Evolutionary conservation across 2,329 filamentous ascomycete genomes (phyloP).

Genomic region (Fusarium succisae): DNA sequence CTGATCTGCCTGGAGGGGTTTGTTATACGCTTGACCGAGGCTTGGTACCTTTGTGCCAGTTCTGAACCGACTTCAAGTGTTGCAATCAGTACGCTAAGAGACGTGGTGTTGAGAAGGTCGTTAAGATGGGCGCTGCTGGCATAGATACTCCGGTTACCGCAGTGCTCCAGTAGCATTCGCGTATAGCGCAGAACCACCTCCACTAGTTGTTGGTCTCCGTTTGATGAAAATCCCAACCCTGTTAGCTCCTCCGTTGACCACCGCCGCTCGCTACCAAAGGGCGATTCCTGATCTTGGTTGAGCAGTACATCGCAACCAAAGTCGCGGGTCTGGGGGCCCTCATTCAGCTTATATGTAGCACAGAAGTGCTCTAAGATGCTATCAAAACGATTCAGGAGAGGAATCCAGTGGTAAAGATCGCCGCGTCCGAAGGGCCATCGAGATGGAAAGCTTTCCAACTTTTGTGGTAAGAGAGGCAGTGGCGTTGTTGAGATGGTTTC

Average conservation of each 20-base stretch:
- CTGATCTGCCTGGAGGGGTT: conserved; percentile 73
- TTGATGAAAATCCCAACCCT: conserved; percentile 70
- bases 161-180: conserved; percentile 88
- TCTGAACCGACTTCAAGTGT: conserved; percentile 85
- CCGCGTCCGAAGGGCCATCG: conserved; percentile 96
- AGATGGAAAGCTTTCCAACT: conserved; percentile 82
- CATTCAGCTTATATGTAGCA: conserved; percentile 79
- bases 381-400: conserved; percentile 92
- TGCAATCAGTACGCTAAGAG: conserved; percentile 78
- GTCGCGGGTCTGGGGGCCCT: conserved; percentile 81
- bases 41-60: conserved; percentile 91
- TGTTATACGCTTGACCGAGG: conserved; percentile 81
- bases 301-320: conserved; percentile 75
- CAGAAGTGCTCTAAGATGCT: conserved; percentile 84
- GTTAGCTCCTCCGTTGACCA: conserved; percentile 60
- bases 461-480: conserved; percentile 78
- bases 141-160: conserved; percentile 95
- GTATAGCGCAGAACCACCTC: conserved; percentile 87
- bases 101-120: conserved; percentile 88
- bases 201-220: conserved; percentile 84
- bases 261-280: conserved; percentile 57
- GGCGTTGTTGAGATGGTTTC: conserved; percentile 73
- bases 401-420: conserved; percentile 98
- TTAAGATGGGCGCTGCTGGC: conserved; percentile 91
- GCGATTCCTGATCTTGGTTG: conserved; percentile 63